Conservation (phyloP, 2,329 filamentous ascomycete genomes). For the Neonectria sp. region DNA sequence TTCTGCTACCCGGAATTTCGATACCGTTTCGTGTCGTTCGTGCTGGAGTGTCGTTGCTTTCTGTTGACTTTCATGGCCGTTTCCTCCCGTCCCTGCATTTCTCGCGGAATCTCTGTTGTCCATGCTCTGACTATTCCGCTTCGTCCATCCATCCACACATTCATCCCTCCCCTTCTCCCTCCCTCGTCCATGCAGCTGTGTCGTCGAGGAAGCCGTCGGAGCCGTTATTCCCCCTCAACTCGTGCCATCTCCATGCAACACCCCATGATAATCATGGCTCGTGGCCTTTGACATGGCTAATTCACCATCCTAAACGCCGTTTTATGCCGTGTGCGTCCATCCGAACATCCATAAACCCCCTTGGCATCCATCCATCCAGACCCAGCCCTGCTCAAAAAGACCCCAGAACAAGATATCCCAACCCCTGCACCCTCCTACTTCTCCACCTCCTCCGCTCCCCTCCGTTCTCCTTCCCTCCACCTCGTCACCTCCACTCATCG, state of each 20-base stretch:
- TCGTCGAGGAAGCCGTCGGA: slow-evolving; percentile 15
- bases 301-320: slow-evolving; percentile 16
- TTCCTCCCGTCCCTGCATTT: slow-evolving; percentile 19
- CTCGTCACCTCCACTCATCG: slow-evolving; percentile 27
- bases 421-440: slow-evolving; percentile 30
- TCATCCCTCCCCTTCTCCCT: neutral
- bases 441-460: slow-evolving; percentile 41
- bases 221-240: slow-evolving; percentile 17
- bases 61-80: slow-evolving; percentile 4
- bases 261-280: slow-evolving; percentile 21
- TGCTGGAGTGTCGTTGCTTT: neutral
- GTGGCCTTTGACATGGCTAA: slow-evolving; percentile 16
- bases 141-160: slow-evolving; percentile 22
- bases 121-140: neutral
- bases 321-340: slow-evolving; percentile 13
- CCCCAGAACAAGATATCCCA: slow-evolving; percentile 34
- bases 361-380: slow-evolving; percentile 34
- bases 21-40: neutral
- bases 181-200: slow-evolving; percentile 9
- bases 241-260: slow-evolving; percentile 22
- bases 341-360: slow-evolving; percentile 33
- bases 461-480: slow-evolving; percentile 34
- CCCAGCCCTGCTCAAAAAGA: slow-evolving; percentile 22
- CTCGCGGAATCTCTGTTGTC: neutral
- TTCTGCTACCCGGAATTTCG: neutral